Conservation (phyloP, 2,329 filamentous ascomycete genomes). For the Neobulgaria alba region DNA sequence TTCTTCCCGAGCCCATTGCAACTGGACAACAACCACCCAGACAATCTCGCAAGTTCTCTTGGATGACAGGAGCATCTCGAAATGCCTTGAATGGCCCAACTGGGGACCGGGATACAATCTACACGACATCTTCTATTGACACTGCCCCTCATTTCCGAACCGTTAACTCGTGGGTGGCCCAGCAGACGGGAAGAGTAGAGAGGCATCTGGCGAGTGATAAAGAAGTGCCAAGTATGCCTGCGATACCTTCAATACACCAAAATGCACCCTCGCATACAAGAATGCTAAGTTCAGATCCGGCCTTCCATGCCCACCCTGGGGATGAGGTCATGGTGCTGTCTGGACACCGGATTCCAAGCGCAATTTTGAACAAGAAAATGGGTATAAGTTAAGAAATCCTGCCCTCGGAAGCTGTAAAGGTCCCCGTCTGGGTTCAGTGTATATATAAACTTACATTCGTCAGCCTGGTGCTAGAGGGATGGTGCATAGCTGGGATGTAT, state of each 20-base stretch:
- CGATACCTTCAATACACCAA: slow-evolving; percentile 12
- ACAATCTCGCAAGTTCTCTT: slow-evolving; percentile 25
- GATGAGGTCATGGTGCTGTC: slow-evolving; percentile 22
- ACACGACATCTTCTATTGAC: slow-evolving; percentile 26
- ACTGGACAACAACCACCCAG: slow-evolving; percentile 8
- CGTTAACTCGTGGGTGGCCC: slow-evolving; percentile 56
- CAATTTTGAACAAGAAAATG: slow-evolving; percentile 25
- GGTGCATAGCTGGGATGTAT: slow-evolving; percentile 13
- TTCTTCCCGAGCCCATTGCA: slow-evolving; percentile 32
- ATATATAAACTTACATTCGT: slow-evolving; percentile 15
- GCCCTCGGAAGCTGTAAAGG: background rate
- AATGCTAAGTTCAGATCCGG: slow-evolving; percentile 22
- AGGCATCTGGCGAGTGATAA: slow-evolving; percentile 35
- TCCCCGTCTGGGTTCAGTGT: slow-evolving; percentile 12
- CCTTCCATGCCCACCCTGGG: slow-evolving; percentile 27
- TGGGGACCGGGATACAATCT: slow-evolving; percentile 25
- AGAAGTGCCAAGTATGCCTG: slow-evolving; percentile 25
- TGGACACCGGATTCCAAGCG: slow-evolving; percentile 25
- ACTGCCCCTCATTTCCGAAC: slow-evolving; percentile 45
- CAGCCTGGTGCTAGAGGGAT: slow-evolving; percentile 21
- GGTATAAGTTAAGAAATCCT: slow-evolving; percentile 17
- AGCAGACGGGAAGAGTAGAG: slow-evolving; percentile 49
- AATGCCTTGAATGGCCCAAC: slow-evolving; percentile 6
- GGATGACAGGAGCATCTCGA: slow-evolving; percentile 16
- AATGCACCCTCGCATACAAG: slow-evolving; percentile 17